Evolutionary conservation across 331 rosid genomes (phyloP).

Genomic region (Arachis monticola): DNA sequence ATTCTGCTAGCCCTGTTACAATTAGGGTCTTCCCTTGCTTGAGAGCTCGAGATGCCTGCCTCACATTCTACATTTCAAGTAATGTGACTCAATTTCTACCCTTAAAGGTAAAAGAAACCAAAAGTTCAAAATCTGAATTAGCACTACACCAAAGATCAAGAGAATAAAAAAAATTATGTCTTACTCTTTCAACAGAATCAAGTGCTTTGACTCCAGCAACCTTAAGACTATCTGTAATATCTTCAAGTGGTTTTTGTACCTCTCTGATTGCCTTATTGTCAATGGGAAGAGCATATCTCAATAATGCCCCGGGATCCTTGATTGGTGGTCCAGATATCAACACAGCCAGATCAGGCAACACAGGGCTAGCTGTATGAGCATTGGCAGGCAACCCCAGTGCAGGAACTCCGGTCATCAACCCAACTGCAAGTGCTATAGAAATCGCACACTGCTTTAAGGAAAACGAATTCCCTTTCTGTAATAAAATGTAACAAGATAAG

Average conservation of each 20-base stretch:
- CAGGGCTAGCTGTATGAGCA: constrained; percentile 73
- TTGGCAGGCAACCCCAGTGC: constrained; percentile 51
- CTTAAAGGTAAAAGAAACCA: background rate
- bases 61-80: constrained; percentile 67
- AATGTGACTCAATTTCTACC: constrained; percentile 36
- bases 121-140: constrained; percentile 24
- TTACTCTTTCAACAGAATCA: constrained; percentile 91
- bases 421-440: constrained; percentile 79
- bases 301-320: constrained; percentile 92
- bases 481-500: constrained; percentile 41
- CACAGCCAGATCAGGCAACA: constrained; percentile 74
- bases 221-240: constrained; percentile 92
- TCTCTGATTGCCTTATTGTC: constrained; percentile 93
- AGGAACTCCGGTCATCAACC: constrained; percentile 88
- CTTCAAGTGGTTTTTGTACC: constrained; percentile 97
- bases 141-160: constrained; percentile 9
- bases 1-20: constrained; percentile 84
- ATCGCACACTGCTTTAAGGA: constrained; percentile 75
- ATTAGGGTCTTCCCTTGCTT: constrained; percentile 83
- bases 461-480: constrained; percentile 63
- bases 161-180: constrained; percentile 37
- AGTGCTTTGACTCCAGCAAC: constrained; percentile 87
- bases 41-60: constrained; percentile 84
- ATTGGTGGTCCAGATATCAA: constrained; percentile 96
- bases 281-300: constrained; percentile 93